Evolutionary conservation across 371 early-diverging fungal genomes (phyloP), one percentile per base, ranked within the genome.

Genomic region (Lichtheimia ornata): DNA sequence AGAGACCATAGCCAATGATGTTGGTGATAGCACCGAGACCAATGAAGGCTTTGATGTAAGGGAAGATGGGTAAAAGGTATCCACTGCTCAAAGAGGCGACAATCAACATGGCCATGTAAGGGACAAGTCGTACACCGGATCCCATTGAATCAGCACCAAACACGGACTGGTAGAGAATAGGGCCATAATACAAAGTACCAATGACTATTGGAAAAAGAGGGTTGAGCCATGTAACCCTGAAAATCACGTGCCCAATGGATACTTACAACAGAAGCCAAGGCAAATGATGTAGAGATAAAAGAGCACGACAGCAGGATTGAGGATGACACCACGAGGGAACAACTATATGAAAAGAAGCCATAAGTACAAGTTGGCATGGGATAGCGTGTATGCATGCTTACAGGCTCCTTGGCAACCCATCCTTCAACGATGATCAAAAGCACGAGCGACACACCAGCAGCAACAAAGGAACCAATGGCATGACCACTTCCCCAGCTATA

Each of bases 141-240:
- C 52, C 40, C 0, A 72, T 77, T 42, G 76, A 73, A 28, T 70
- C 60, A 9, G 76, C 76, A 12, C 67, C 74, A 68, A 73, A 81
- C 3, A 77, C 77, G 30, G 76, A 47, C 58, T 81, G 81, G 74
- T 82, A 88, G 28, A 79, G 83, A 35, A 85, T 53, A 3, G 92
- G 86, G 9, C 88, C 77, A 69, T 89, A 91, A 65, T 88, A 94
- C 17, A 91, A 65, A 11, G 87, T 79, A 27, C 84, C 81, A 55
- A 88, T 85, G 64, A 91, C 59, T 58, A 50, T 43, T 40, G 9
- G 0, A 49, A 49, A 11, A 20, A 27, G 30, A n/a, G 0, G 28
- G 9, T 15, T 27, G 28, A 45, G 47, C n/a, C 28, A n/a, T 35
- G 14, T 5, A 3, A 49, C n/a, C 12, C 12, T 43, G 22, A 30